Conservation (phyloP, 1,284 basidiomycete genomes). For the Cryptococcus hybrid region DNA sequence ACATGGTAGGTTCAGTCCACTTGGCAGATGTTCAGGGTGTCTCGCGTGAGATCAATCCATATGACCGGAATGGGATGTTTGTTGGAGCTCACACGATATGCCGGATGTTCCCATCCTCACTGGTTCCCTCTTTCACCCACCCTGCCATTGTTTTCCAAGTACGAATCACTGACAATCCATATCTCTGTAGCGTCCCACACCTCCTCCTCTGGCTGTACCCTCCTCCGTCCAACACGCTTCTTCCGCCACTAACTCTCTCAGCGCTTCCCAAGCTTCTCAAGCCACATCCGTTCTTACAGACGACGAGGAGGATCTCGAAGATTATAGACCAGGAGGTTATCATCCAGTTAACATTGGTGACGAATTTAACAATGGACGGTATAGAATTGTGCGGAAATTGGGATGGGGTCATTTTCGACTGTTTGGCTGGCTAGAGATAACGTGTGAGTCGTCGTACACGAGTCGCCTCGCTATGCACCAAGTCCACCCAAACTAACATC, state of each 20-base stretch:
- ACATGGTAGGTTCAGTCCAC: too few species aligned
- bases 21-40: too few species aligned
- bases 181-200: slow-evolving; percentile 6
- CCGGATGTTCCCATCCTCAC: too few species aligned
- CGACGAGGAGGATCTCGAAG: slow-evolving; percentile 53
- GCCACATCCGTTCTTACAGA: slow-evolving; percentile 49
- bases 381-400: slow-evolving; percentile 89
- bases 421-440: slow-evolving; percentile 88
- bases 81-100: too few species aligned
- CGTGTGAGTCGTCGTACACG: slow-evolving; percentile 58
- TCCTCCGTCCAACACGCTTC: slow-evolving; percentile 15
- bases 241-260: slow-evolving; percentile 31
- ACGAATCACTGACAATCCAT: too few species aligned
- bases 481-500: too few species aligned
- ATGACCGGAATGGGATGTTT: too few species aligned
- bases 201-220: slow-evolving; percentile 21
- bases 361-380: slow-evolving; percentile 81
- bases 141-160: too few species aligned
- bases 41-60: too few species aligned
- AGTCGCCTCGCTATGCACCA: too few species aligned
- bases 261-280: slow-evolving; percentile 19
- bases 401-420: slow-evolving; percentile 96
- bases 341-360: slow-evolving; percentile 97
- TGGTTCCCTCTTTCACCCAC: too few species aligned
- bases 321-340: slow-evolving; percentile 90